Conservation (phyloP, 208 protist species). For the Leptomonas pyrrhocoris region DNA sequence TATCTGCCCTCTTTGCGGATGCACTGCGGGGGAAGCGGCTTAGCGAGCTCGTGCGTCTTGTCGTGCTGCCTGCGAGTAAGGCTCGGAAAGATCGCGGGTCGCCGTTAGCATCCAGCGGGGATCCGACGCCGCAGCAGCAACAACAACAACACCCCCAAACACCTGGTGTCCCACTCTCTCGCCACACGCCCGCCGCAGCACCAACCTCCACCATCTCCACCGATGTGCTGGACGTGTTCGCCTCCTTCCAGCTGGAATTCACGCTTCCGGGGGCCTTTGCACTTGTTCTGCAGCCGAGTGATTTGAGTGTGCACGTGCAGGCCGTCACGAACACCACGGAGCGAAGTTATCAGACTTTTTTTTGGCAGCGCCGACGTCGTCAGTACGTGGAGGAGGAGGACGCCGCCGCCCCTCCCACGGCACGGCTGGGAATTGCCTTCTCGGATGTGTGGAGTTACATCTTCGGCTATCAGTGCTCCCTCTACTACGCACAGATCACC, state of each 20-base stretch:
- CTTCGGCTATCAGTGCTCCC: slow-evolving; percentile 84
- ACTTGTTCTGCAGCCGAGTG: slow-evolving; percentile 57
- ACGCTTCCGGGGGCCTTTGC: slow-evolving; percentile 57
- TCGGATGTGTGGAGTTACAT: slow-evolving; percentile 77
- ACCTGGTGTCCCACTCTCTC: no score
- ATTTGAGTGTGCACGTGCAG: slow-evolving; percentile 53
- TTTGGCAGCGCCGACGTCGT: slow-evolving; percentile 72
- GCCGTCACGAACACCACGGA: slow-evolving; percentile 27
- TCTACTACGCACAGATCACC: slow-evolving; percentile 73
- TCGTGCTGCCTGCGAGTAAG: slow-evolving; percentile 39
- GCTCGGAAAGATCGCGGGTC: background rate
- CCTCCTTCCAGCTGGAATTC: slow-evolving; percentile 74
- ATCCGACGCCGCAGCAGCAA: background rate
- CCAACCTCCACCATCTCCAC: slow-evolving; percentile 2
- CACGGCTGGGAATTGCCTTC: slow-evolving; percentile 13
- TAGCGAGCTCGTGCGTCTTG: slow-evolving; percentile 58
- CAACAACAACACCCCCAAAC: background rate
- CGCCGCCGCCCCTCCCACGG: background rate
- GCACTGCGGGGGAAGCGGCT: slow-evolving; percentile 60
- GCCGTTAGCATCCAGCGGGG: background rate
- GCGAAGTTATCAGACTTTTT: slow-evolving; percentile 57
- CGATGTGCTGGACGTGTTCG: slow-evolving; percentile 71
- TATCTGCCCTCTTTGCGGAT: slow-evolving; percentile 58
- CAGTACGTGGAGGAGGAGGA: slow-evolving; percentile 21
- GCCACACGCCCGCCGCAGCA: background rate